Percentiles rank a stretch among this genome's conserved stretches.
phyloP scores from a whole-genome alignment of 768 basidiomycete genomes.

The Cyclocybe aegerita region DNA sequence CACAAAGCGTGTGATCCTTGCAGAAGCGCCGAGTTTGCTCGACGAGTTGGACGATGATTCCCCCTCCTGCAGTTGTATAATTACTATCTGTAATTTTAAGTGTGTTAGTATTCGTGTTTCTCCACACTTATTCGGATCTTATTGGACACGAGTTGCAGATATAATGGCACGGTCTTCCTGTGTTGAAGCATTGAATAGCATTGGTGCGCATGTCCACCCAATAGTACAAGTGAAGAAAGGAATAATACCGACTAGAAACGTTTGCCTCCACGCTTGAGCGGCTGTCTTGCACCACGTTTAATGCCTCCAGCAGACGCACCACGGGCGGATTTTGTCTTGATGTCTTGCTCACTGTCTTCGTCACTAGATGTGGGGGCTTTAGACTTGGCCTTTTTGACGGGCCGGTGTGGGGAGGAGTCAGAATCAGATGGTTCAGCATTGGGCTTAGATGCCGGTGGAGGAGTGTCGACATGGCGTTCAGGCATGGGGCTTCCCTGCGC shows the following conservation, averaged over 20 bases:
- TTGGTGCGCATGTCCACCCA: background rate
- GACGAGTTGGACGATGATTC: slow-evolving; percentile 19
- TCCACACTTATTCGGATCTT: no score
- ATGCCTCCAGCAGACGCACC: slow-evolving; percentile 27
- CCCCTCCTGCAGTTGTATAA: background rate
- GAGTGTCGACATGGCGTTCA: slow-evolving; percentile 9
- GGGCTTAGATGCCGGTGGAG: slow-evolving; percentile 10
- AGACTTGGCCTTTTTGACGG: slow-evolving; percentile 49
- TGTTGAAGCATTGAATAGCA: no score
- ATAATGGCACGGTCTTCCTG: no score
- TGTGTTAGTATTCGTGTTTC: background rate
- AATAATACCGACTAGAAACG: slow-evolving; percentile 49
- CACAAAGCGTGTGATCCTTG: slow-evolving; percentile 64
- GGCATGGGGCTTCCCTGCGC: slow-evolving; percentile 1
- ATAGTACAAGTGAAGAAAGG: background rate
- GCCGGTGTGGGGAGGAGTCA: slow-evolving; percentile 51
- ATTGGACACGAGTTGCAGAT: no score
- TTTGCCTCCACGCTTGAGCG: slow-evolving; percentile 73
- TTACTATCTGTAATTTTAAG: background rate
- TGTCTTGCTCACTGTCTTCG: slow-evolving; percentile 60
- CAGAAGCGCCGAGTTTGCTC: slow-evolving; percentile 35
- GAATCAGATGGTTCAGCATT: slow-evolving; percentile 36
- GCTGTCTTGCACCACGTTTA: slow-evolving; percentile 61
- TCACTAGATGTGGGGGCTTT: slow-evolving; percentile 40
- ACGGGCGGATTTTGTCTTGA: slow-evolving; percentile 38